phyloP scores from a whole-genome alignment of 148 eudicot species.

The Drosera capensis region DNA sequence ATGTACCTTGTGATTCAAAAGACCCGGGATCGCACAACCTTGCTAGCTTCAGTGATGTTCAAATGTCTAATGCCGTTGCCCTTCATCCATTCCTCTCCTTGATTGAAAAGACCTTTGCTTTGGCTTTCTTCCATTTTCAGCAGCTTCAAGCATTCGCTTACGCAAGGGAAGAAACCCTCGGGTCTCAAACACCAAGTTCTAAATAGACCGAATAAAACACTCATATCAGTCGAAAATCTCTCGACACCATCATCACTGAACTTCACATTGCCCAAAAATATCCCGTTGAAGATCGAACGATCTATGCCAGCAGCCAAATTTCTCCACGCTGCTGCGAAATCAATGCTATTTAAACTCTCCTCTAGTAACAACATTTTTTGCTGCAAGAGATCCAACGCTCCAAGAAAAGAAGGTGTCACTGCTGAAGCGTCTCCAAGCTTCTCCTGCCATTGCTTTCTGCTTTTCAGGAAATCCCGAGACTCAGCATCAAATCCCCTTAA shows the following conservation, averaged over 20 bases:
- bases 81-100: conserved; percentile 51
- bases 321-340: conserved; percentile 78
- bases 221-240: conserved; percentile 50
- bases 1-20: conserved; percentile 5
- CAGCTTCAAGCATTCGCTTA: conserved; percentile 52
- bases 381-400: conserved; percentile 71
- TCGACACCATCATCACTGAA: conserved; percentile 63
- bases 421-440: conserved; percentile 46
- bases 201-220: conserved; percentile 62
- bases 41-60: conserved; percentile 48
- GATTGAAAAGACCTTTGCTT: conserved; percentile 19
- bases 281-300: conserved; percentile 36
- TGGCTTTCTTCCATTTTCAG: conserved; percentile 47
- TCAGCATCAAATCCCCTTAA: conserved; percentile 66
- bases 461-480: conserved; percentile 55
- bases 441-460: conserved; percentile 88
- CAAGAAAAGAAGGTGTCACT: conserved; percentile 47
- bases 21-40: conserved; percentile 25
- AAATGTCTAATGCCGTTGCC: conserved; percentile 57
- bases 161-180: conserved; percentile 75
- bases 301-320: conserved; percentile 48
- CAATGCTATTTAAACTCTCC: conserved; percentile 45
- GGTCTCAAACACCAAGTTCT: conserved; percentile 92
- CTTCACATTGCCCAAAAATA: conserved; percentile 48
- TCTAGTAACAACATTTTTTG: conserved; percentile 49